These are phyloP conservation scores for Pseudocercospora pini-densiflorae DNA, from an alignment of 2,329 filamentous ascomycete species.

Conservation along the genomic window DNA sequence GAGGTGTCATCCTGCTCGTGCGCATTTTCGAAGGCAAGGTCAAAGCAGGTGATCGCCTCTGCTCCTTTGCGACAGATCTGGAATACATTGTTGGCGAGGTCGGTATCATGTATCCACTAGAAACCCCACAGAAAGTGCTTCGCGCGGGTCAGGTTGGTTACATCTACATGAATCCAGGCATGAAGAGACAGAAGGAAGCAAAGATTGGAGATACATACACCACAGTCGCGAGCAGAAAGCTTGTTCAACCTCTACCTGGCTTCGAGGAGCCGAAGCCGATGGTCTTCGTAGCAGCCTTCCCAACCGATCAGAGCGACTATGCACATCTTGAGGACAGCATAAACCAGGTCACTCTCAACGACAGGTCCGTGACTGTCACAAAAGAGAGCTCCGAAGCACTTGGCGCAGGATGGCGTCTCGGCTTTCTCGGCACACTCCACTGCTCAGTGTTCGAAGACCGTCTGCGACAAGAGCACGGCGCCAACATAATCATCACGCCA, in stretches of 20 bases:
- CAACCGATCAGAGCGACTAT: constrained; percentile 88
- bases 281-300: constrained; percentile 98
- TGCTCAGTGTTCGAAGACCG: constrained; percentile 99
- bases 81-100: constrained; percentile 96
- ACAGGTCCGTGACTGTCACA: constrained; percentile 89
- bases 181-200: constrained; percentile 95
- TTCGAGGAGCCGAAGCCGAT: constrained; percentile 98
- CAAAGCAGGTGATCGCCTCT: constrained; percentile 79
- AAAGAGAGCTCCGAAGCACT: constrained; percentile 95
- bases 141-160: constrained; percentile 96
- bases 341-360: constrained; percentile 89
- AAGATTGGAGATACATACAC: constrained; percentile 97
- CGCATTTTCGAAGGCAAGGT: constrained; percentile 88
- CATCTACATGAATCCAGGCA: constrained; percentile 95
- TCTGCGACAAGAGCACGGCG: constrained; percentile 89
- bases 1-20: constrained; percentile 89
- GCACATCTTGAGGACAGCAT: constrained; percentile 90
- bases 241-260: constrained; percentile 81
- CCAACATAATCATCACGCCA: constrained; percentile 94
- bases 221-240: constrained; percentile 72
- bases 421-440: constrained; percentile 94
- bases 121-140: constrained; percentile 77
- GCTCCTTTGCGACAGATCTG: constrained; percentile 83
- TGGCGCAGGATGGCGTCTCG: constrained; percentile 90
- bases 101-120: constrained; percentile 91